Conservation (phyloP, 164 flowering plant species). For the Berberis thunbergii region DNA sequence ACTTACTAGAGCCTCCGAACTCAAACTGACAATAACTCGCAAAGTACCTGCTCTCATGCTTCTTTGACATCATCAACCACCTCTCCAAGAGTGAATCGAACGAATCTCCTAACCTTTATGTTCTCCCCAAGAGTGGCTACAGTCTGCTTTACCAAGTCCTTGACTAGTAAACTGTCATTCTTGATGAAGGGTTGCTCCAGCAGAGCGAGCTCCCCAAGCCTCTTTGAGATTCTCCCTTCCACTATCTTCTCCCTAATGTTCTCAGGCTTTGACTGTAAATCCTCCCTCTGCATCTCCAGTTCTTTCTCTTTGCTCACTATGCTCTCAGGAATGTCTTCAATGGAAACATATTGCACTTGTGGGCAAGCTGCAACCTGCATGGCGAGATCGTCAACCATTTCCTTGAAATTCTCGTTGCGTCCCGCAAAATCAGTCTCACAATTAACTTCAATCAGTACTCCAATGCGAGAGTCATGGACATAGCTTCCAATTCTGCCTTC, state of each 20-base stretch:
- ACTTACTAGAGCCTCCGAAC: background rate
- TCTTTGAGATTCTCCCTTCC: constrained; percentile 82
- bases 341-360: constrained; percentile 65
- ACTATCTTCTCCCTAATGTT: constrained; percentile 87
- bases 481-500: constrained; percentile 95
- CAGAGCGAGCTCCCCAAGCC: constrained; percentile 94
- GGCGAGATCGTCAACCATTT: constrained; percentile 89
- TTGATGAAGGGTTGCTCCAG: constrained; percentile 88
- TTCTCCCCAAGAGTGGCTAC: constrained; percentile 94
- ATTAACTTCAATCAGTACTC: constrained; percentile 90
- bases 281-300: constrained; percentile 95
- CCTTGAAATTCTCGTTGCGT: constrained; percentile 78
- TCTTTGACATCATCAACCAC: constrained; percentile 15
- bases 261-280: constrained; percentile 81
- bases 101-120: constrained; percentile 77
- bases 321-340: constrained; percentile 71
- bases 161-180: constrained; percentile 66
- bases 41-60: constrained; percentile 4
- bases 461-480: constrained; percentile 91
- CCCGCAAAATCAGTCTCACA: constrained; percentile 98
- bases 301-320: constrained; percentile 56
- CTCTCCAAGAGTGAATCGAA: constrained; percentile 84
- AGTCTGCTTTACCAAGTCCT: constrained; percentile 90
- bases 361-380: constrained; percentile 98
- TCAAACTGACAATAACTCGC: background rate